Evolutionary conservation across 768 basidiomycete species (phyloP).

Genomic region (Suillus cothurnatus): DNA sequence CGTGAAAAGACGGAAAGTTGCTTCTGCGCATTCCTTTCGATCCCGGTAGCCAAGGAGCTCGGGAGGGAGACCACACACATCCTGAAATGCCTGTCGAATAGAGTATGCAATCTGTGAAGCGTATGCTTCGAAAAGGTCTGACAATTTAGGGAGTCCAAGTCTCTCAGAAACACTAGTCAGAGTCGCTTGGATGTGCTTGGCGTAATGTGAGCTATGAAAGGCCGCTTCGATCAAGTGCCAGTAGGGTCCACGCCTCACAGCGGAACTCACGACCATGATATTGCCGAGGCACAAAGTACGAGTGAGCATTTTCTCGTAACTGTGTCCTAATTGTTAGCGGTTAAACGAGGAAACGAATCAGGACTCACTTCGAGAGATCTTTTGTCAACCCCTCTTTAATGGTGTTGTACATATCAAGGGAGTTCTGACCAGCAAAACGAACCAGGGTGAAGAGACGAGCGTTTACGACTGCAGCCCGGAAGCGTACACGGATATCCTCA

Average conservation of each 20-base stretch:
- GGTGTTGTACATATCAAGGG: constrained; percentile 45
- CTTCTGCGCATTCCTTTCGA: constrained; percentile 64
- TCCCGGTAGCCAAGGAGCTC: constrained; percentile 76
- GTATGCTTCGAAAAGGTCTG: constrained; percentile 76
- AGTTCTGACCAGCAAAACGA: constrained; percentile 32
- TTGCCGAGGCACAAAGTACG: constrained; percentile 72
- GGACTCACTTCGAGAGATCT: constrained; percentile 52
- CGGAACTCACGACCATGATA: constrained; percentile 77
- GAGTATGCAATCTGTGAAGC: constrained; percentile 75
- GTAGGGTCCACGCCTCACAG: constrained; percentile 78
- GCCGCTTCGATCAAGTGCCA: constrained; percentile 84
- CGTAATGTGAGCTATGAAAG: constrained; percentile 34
- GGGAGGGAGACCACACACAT: constrained; percentile 65
- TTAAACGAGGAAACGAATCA: constrained; percentile 7
- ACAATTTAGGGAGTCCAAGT: constrained; percentile 63
- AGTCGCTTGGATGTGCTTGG: constrained; percentile 45
- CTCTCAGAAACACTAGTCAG: constrained; percentile 63
- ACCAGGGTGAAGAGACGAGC: constrained; percentile 59
- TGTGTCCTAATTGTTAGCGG: constrained; percentile 32
- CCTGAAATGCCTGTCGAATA: constrained; percentile 50
- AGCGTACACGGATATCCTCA: constrained; percentile 81
- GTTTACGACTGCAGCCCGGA: constrained; percentile 66
- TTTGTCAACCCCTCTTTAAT: constrained; percentile 48
- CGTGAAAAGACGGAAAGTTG: constrained; percentile 66
- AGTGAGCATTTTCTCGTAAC: constrained; percentile 77